Base-by-base conservation (phyloP, 176 grass and related monocot genomes). In the Carex pumila region DNA sequence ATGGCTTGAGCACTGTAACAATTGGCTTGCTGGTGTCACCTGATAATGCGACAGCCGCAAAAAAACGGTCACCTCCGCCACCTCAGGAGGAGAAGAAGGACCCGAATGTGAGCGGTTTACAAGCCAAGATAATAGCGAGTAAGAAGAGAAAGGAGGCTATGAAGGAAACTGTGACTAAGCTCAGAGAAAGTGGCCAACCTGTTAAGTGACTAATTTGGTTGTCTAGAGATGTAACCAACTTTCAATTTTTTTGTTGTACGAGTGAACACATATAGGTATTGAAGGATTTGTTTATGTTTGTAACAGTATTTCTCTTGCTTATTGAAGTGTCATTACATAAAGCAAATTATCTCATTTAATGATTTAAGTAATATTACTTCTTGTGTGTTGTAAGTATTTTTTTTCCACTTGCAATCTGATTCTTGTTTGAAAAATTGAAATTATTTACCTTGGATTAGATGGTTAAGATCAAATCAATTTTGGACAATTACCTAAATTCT, bases 111-210 rank as follows among this genome's bases (percentile, higher is more conserved):
- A 91, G 95, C 37, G 95, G 89, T 5, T 43, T 90, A 57, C 87
- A 88, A 88, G 95, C 92, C 22, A 98, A 98, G 9, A 74, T 93
- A 1, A 39, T 94, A 2, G 95, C 95, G 25, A 98, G 87, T 85
- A 94, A 84, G 91, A 98, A 83, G 82, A 80, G 95, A 86, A 94
- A 94, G 84, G 91, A 94, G 63, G 95, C 92, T 82, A 98, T 93
- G 95, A 94, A 94, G 65, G 95, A 98, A 36, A 61, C 81, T 21
- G 65, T 93, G 47, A 89, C 92, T 66, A 98, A 94, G 81, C 53
- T 98, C 79, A 84, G 79, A 90, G 95, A 98, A 89, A 90, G 62
- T 78, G 92, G 89, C 7, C 94, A 93, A 86, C 13, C 85, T 60
- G 68, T 75, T 19, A 65, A 92, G 15, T 83, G 62, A 83, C 0